phyloP scores from a whole-genome alignment of 306 rosid genomes.

The Potentilla sterilis region DNA sequence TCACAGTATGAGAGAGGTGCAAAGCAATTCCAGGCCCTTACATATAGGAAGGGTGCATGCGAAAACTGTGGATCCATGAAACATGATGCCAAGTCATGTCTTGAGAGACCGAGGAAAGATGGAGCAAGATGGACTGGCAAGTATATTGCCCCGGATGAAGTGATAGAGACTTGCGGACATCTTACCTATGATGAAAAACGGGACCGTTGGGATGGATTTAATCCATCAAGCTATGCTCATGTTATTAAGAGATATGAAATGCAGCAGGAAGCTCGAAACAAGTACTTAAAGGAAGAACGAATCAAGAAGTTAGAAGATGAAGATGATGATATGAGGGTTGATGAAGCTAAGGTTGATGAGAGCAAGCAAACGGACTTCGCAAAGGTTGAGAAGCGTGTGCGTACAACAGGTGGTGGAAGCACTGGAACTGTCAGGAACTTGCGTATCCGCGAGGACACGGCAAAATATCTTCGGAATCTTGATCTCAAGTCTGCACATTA shows the following conservation, averaged over 20 bases:
- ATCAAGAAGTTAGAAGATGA: not conserved
- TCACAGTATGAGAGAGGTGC: not conserved
- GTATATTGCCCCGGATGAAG: not conserved
- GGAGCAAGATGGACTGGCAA: not conserved
- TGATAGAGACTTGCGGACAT: not conserved
- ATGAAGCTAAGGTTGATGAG: conserved; percentile 39
- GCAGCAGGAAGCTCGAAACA: not conserved
- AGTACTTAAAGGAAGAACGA: not conserved
- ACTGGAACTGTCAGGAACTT: conserved; percentile 68
- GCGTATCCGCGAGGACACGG: not conserved
- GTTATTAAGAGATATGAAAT: not conserved
- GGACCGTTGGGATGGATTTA: not conserved
- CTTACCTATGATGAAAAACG: not conserved
- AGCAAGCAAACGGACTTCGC: conserved; percentile 64
- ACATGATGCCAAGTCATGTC: not conserved
- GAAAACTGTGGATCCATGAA: not conserved
- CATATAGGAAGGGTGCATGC: not conserved
- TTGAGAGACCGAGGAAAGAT: not conserved
- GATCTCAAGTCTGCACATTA: not conserved
- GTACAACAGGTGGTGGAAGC: conserved; percentile 48
- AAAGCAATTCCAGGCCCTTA: not conserved
- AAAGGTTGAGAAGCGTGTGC: conserved; percentile 51
- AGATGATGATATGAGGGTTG: not conserved
- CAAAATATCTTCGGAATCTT: not conserved
- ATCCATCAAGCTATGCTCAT: not conserved